These are phyloP conservation scores for Metschnikowia sp. DNA, from an alignment of 805 yeast genomes.

Conservation along the genomic window DNA sequence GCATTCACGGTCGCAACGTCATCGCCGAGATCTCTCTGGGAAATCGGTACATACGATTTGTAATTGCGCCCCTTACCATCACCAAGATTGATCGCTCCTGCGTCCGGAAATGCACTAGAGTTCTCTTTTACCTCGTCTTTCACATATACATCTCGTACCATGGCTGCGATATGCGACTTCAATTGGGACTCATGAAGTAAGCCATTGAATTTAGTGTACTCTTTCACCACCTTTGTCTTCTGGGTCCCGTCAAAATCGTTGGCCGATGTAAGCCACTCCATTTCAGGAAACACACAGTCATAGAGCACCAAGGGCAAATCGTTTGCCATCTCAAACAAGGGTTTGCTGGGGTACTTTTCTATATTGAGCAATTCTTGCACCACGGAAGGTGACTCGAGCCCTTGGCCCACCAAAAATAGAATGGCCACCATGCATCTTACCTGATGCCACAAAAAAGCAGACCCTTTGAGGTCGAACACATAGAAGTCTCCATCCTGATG, in stretches of 20 bases:
- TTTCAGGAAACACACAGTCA: constrained; percentile 72
- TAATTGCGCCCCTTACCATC: constrained; percentile 70
- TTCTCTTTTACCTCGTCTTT: constrained; percentile 3
- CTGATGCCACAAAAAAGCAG: constrained; percentile 97
- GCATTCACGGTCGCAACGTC: constrained; percentile 68
- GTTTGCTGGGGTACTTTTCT: constrained; percentile 58
- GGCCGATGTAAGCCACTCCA: constrained; percentile 59
- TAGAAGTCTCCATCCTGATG: constrained; percentile 44
- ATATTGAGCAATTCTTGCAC: constrained; percentile 59
- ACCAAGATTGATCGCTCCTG: constrained; percentile 57
- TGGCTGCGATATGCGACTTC: constrained; percentile 50
- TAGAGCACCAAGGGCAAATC: constrained; percentile 84
- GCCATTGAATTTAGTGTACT: constrained; percentile 45
- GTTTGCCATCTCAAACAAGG: constrained; percentile 83
- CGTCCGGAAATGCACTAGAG: constrained; percentile 9
- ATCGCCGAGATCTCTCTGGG: constrained; percentile 55
- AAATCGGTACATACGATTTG: constrained; percentile 54
- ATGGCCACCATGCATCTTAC: constrained; percentile 93
- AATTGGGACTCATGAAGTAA: constrained; percentile 54
- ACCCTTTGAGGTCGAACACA: constrained; percentile 75
- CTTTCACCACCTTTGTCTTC: constrained; percentile 35
- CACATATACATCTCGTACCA: constrained; percentile 39
- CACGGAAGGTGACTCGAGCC: constrained; percentile 57
- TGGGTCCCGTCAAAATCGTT: constrained; percentile 24
- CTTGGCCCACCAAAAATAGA: constrained; percentile 76